Percentiles rank a stretch among this genome's conserved stretches.
These are phyloP conservation scores for Striga hermonthica DNA, from an alignment of 305 asterid species.

Conservation along the genomic window DNA sequence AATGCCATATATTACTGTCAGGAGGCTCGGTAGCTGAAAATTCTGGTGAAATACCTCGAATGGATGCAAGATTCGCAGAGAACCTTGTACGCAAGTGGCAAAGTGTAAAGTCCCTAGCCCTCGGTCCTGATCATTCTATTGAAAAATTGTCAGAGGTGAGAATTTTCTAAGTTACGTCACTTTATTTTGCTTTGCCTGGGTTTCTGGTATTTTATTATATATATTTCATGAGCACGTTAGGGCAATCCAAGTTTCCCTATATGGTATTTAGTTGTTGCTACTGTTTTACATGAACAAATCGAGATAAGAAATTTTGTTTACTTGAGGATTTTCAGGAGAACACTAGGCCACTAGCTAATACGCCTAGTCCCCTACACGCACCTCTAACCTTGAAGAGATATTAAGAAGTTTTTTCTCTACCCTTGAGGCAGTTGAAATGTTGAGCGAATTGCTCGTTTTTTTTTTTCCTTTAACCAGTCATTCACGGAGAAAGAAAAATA, in stretches of 20 bases:
- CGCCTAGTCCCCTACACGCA: no score
- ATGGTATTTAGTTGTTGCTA: neutral
- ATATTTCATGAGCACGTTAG: no score
- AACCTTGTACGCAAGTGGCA: slow-evolving; percentile 88
- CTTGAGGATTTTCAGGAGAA: neutral
- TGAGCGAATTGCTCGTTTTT: neutral
- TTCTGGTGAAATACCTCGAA: slow-evolving; percentile 60
- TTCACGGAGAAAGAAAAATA: no score
- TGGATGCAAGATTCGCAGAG: slow-evolving; percentile 92
- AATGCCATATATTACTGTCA: slow-evolving; percentile 34
- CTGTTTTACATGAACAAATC: neutral
- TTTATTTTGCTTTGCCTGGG: neutral
- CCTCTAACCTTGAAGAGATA: no score
- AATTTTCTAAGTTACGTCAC: neutral
- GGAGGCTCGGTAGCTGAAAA: slow-evolving; percentile 50
- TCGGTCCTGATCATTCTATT: slow-evolving; percentile 80
- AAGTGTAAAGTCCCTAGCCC: slow-evolving; percentile 76
- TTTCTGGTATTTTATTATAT: neutral
- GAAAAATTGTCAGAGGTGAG: slow-evolving; percentile 72
- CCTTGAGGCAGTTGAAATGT: no score
- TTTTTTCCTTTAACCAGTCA: neutral
- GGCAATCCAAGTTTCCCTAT: neutral
- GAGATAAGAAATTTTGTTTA: neutral
- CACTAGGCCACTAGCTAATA: neutral
- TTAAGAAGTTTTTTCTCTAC: no score